Percentiles rank a stretch among this genome's conserved stretches.
Evolutionary conservation across 2,329 filamentous ascomycete genomes (phyloP).

Genomic region (Apiospora hydei): DNA sequence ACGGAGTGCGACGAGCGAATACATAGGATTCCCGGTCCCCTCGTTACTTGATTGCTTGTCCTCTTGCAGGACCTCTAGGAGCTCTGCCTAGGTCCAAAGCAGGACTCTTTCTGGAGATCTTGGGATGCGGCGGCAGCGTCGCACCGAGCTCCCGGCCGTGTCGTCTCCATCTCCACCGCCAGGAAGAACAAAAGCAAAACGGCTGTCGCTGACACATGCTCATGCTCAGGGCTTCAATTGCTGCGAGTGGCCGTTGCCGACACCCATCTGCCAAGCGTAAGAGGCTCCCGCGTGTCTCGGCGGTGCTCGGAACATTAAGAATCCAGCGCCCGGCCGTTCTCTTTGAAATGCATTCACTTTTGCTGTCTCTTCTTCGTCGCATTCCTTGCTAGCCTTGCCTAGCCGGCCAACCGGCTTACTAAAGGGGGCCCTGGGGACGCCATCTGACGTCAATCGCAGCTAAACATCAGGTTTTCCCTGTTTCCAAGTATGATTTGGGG

Average conservation of each 20-base stretch:
- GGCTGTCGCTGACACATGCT: background rate
- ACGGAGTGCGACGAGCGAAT: background rate
- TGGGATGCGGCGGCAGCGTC: no score
- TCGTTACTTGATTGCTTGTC: background rate
- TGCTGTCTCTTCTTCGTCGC: background rate
- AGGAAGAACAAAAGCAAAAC: background rate
- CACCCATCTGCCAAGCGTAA: background rate
- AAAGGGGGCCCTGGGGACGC: background rate
- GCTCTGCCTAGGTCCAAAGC: no score
- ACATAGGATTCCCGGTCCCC: conserved; percentile 10
- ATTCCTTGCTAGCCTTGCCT: conserved; percentile 9
- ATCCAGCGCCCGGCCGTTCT: background rate
- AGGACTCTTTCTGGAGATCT: no score
- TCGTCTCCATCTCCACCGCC: background rate
- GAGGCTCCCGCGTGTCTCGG: conserved; percentile 12
- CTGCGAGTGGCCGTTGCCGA: background rate
- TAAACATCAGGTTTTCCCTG: conserved; percentile 4
- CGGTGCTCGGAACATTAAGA: conserved; percentile 3
- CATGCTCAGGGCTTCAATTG: background rate
- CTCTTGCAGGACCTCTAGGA: no score
- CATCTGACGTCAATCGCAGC: background rate
- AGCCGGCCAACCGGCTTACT: conserved; percentile 4
- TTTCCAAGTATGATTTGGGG: background rate
- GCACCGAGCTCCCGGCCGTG: no score
- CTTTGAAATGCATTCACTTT: background rate